A percentile compares a stretch with the other conserved stretches of the same genome.
These are phyloP conservation scores for Verticillium tricorpus DNA, from an alignment of 2,329 filamentous ascomycete species.

Conservation along the genomic window DNA sequence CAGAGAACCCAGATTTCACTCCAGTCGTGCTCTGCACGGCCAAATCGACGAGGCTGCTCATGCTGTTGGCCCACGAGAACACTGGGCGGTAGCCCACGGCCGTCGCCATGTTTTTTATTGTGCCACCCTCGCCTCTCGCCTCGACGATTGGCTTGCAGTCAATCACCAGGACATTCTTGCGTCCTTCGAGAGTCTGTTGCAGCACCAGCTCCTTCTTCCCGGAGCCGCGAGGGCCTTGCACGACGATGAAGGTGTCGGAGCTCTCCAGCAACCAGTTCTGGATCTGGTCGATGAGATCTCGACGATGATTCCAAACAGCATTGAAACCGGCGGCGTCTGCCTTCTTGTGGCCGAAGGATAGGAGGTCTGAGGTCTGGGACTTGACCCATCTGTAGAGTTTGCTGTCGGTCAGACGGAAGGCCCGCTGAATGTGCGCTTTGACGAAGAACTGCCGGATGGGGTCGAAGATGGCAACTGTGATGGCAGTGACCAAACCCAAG, in stretches of 20 bases:
- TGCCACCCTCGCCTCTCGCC: conserved; percentile 80
- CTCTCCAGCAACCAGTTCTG: conserved; percentile 84
- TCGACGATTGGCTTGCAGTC: conserved; percentile 95
- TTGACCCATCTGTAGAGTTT: conserved; percentile 77
- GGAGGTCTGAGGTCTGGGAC: conserved; percentile 62
- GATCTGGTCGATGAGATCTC: conserved; percentile 75
- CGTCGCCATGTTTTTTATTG: conserved; percentile 73
- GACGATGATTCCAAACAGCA: conserved; percentile 84
- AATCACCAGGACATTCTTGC: conserved; percentile 74
- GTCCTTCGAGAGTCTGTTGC: conserved; percentile 73
- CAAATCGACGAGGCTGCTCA: conserved; percentile 87
- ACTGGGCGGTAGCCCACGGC: conserved; percentile 89
- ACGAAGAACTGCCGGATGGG: conserved; percentile 93
- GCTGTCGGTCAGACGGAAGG: conserved; percentile 70
- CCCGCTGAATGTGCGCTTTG: conserved; percentile 76
- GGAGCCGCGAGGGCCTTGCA: conserved; percentile 87
- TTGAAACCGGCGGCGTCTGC: conserved; percentile 66
- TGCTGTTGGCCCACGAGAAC: conserved; percentile 94
- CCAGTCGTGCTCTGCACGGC: conserved; percentile 92
- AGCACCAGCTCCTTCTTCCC: conserved; percentile 86
- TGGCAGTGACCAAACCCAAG: conserved; percentile 73
- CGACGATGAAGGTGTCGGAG: conserved; percentile 85
- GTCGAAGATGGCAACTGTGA: conserved; percentile 88
- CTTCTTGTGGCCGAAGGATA: conserved; percentile 54
- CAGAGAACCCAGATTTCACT: conserved; percentile 89